Percentiles rank a stretch among this genome's conserved stretches.
These are phyloP conservation scores for Erythrobasidium hasegawianum DNA, from an alignment of 1,284 basidiomycete species.

Conservation along the genomic window DNA sequence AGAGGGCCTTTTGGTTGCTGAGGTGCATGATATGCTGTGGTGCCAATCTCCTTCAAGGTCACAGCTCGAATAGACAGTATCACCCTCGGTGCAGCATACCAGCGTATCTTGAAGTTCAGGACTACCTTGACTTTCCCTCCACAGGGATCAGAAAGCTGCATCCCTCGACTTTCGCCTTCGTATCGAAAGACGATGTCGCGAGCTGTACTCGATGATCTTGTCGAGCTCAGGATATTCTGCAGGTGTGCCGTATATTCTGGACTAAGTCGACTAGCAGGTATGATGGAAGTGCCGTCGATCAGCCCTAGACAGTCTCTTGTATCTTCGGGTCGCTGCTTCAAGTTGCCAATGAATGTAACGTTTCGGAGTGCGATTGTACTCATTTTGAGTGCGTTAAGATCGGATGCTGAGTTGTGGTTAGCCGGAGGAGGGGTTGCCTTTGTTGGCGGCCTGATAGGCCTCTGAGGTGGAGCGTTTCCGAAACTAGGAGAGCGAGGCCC, in stretches of 20 bases:
- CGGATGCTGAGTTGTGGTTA: too few species aligned
- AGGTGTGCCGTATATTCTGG: not conserved
- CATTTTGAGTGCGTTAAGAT: not conserved
- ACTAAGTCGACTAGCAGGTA: not conserved
- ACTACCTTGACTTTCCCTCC: not conserved
- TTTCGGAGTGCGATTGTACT: not conserved
- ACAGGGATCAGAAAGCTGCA: not conserved
- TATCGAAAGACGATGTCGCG: not conserved
- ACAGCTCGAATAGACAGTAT: not conserved
- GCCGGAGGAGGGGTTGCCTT: too few species aligned
- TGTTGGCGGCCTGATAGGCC: too few species aligned
- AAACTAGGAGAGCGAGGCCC: too few species aligned
- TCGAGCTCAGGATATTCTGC: not conserved
- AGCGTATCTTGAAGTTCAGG: not conserved
- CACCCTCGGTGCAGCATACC: not conserved
- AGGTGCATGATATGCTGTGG: too few species aligned
- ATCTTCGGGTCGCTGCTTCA: not conserved
- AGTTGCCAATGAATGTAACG: not conserved
- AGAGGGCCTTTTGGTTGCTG: too few species aligned
- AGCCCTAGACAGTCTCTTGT: not conserved
- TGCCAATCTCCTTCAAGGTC: too few species aligned
- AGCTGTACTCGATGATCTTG: too few species aligned
- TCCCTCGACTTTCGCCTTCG: not conserved
- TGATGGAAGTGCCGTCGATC: not conserved
- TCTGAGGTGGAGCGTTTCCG: too few species aligned